Percentiles rank a stretch among this genome's conserved stretches.
These are phyloP conservation scores for Fraxinus excelsior DNA, from an alignment of 257 asterid species.

Conservation along the genomic window DNA sequence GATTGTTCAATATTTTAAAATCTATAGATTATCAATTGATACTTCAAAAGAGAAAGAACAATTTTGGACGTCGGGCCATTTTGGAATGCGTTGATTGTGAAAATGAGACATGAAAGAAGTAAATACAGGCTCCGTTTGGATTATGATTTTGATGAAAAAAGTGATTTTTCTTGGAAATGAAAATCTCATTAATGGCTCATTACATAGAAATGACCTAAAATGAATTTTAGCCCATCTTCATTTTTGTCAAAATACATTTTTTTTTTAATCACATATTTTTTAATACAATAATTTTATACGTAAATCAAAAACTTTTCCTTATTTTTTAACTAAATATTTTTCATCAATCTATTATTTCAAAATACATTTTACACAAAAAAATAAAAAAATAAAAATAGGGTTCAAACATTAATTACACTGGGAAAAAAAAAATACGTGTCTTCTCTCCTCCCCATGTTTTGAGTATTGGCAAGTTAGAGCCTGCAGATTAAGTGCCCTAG, in stretches of 20 bases:
- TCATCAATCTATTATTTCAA: too few relatives aligned
- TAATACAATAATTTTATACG: too few relatives aligned
- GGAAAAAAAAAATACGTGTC: background rate
- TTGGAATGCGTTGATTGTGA: conserved; percentile 29
- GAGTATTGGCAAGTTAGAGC: conserved; percentile 35
- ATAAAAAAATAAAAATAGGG: too few relatives aligned
- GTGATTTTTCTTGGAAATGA: conserved; percentile 52
- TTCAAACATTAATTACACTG: conserved; percentile 3
- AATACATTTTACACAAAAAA: too few relatives aligned
- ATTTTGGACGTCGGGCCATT: conserved; percentile 37
- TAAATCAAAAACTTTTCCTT: too few relatives aligned
- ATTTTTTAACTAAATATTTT: too few relatives aligned
- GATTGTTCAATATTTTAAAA: too few relatives aligned
- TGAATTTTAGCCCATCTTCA: background rate
- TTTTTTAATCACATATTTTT: too few relatives aligned
- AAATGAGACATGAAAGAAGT: background rate
- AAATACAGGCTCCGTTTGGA: background rate
- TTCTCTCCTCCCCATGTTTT: background rate
- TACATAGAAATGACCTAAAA: conserved; percentile 35
- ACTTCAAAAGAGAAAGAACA: background rate
- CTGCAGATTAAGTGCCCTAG: conserved; percentile 30
- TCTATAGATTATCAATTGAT: too few relatives aligned
- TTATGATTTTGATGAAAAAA: conserved; percentile 28
- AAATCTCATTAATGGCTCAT: conserved; percentile 41
- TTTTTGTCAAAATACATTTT: too few relatives aligned